phyloP scores from a whole-genome alignment of 2,329 filamentous ascomycete species.

The Claviceps spartinae region DNA sequence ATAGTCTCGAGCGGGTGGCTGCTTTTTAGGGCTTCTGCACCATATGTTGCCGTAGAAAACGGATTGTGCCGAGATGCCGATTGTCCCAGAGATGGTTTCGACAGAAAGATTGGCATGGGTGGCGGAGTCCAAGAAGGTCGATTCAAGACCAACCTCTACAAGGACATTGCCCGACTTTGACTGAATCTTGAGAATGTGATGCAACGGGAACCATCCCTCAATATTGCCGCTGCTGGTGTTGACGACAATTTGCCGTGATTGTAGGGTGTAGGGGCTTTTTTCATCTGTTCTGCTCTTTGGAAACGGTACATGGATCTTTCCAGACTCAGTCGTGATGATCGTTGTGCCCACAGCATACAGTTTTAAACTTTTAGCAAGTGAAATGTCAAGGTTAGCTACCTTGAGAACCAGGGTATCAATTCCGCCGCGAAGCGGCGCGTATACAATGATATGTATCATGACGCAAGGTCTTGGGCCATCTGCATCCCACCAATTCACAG shows the following conservation, averaged over 20 bases:
- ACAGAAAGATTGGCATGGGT: no score
- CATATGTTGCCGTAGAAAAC: neutral
- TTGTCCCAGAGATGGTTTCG: no score
- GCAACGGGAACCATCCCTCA: slow-evolving; percentile 31
- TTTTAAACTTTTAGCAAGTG: slow-evolving; percentile 13
- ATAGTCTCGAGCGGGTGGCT: neutral
- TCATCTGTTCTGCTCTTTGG: no score
- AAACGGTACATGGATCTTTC: slow-evolving; percentile 18
- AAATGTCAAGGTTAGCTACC: no score
- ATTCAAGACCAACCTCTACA: no score
- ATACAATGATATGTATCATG: no score
- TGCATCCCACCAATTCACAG: no score
- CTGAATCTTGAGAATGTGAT: slow-evolving; percentile 31
- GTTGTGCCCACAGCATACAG: slow-evolving; percentile 18
- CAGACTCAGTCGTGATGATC: slow-evolving; percentile 23
- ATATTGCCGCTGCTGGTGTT: neutral
- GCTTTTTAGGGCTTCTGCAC: neutral
- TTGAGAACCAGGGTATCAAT: no score
- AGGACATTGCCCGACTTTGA: slow-evolving; percentile 30
- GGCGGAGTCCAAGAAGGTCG: no score
- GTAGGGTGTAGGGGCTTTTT: slow-evolving; percentile 23
- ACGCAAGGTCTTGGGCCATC: no score
- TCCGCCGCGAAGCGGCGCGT: no score
- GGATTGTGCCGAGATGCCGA: neutral
- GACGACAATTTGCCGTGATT: slow-evolving; percentile 28